Evolutionary conservation across 2,329 filamentous ascomycete species (phyloP).

Genomic region (Alternaria viburni): DNA sequence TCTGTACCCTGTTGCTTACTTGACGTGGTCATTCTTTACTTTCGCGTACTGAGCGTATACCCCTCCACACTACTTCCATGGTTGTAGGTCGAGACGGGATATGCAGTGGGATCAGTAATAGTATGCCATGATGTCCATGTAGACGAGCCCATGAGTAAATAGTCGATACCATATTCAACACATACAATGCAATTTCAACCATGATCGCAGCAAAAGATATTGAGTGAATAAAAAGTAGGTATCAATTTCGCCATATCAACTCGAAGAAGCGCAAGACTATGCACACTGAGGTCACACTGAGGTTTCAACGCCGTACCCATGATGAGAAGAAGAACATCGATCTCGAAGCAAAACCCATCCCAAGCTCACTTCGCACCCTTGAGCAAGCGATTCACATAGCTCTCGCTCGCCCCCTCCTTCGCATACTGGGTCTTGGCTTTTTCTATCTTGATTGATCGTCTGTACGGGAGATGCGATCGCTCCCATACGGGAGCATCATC

Average conservation of each 20-base stretch:
- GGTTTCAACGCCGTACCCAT: conserved; percentile 15
- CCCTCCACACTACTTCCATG: not conserved
- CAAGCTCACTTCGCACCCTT: not conserved
- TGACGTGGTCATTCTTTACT: not conserved
- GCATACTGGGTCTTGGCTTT: not conserved
- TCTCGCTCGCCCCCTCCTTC: conserved; percentile 1
- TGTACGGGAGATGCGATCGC: not conserved
- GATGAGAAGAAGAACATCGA: conserved; percentile 6
- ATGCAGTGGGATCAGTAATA: not conserved
- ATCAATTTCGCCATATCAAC: conserved; percentile 10
- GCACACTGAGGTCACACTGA: conserved; percentile 7
- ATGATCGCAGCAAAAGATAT: not conserved
- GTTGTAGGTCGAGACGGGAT: not conserved
- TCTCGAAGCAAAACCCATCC: conserved; percentile 5
- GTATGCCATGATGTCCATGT: not conserved
- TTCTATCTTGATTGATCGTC: not conserved
- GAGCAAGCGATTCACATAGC: conserved; percentile 3
- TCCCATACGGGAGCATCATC: not conserved
- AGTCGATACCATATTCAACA: conserved; percentile 5
- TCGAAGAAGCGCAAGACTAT: conserved; percentile 8
- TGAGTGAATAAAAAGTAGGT: conserved; percentile 1
- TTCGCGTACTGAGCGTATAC: conserved; percentile 1
- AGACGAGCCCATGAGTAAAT: conserved; percentile 3
- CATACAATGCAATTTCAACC: not conserved
- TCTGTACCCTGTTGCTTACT: not conserved